These are phyloP conservation scores for Xylaria sp. DNA, from an alignment of 2,329 filamentous ascomycete genomes.

Conservation along the genomic window DNA sequence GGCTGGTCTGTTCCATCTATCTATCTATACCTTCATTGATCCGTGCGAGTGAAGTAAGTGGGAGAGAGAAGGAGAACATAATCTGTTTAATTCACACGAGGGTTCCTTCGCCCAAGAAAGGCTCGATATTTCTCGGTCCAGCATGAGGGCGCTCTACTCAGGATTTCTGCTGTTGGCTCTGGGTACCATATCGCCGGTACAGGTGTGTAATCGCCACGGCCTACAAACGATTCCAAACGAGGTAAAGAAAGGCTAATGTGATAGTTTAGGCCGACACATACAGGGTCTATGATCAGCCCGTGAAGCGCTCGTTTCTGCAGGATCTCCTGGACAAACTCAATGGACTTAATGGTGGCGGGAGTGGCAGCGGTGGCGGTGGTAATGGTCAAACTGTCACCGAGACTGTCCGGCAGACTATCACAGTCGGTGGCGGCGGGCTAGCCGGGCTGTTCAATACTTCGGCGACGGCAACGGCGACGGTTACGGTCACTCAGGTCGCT, in stretches of 20 bases:
- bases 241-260: slow-evolving; percentile 24
- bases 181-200: slow-evolving; percentile 24
- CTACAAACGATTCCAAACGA: background rate
- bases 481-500: slow-evolving; percentile 54
- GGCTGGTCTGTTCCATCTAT: slow-evolving; percentile 34
- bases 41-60: background rate
- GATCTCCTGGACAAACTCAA: slow-evolving; percentile 24
- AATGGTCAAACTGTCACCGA: slow-evolving; percentile 28
- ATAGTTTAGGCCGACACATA: slow-evolving; percentile 23
- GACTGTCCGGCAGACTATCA: slow-evolving; percentile 37
- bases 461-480: slow-evolving; percentile 40
- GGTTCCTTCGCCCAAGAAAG: slow-evolving; percentile 1
- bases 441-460: slow-evolving; percentile 22
- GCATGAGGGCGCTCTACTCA: slow-evolving; percentile 33
- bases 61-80: background rate
- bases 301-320: slow-evolving; percentile 28
- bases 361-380: background rate
- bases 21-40: slow-evolving; percentile 4
- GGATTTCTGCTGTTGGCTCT: slow-evolving; percentile 29
- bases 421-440: slow-evolving; percentile 29
- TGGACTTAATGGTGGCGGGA: background rate
- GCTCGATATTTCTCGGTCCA: slow-evolving; percentile 10
- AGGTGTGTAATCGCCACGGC: slow-evolving; percentile 29
- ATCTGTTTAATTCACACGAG: too few species aligned
- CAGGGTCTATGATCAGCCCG: slow-evolving; percentile 25